Base-by-base conservation (phyloP, 345 rosid species). In the Hibiscus mutabilis region DNA sequence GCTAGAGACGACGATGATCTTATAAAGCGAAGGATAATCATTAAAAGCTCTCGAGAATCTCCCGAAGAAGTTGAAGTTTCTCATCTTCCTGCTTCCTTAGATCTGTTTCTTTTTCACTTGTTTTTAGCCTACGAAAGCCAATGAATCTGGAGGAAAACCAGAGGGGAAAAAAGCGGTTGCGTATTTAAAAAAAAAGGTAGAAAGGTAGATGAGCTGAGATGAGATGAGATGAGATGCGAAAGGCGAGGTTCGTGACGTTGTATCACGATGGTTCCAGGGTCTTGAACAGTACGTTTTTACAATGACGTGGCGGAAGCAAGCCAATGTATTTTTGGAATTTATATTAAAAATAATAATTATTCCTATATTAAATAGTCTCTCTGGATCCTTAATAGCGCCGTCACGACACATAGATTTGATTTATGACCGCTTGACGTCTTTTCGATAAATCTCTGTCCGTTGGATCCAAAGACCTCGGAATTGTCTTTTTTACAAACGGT, bases 21-120 rank as follows among this genome's bases (percentile, higher is more conserved):
- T 84, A 52, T 97, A 80, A 75, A 92, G 82, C 37, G 84, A 83
- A 73, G 98, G 91, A 77, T 84, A 69, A 35, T 88, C 98, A 51
- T 83, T 83, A 73, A 86, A 88, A 60, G 87, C 86, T 77, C 85
- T 85, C 13, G 97, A 85, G 77, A 86, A 70, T 77, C 91, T 77
- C 68, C 85, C 82, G 74, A 74, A 84, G 70, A 90, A n/a, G 57
- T 76, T 82, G 66, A 85, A 87, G 15, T 47, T 84, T 60, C 84
- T 88, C 98, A 95, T 95, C 0, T 66, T 35, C 65, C 64, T 49
- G n/a, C n/a, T 7, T 53, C 57, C 57, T 47, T 16, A 55, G 76
- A 77, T 82, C 79, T 63, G 73, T 62, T 19, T 1, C n/a, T 47
- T 14, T 49, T 53, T 35, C 14, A 42, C 46, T 9, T 11, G 10